A percentile compares a stretch with the other conserved stretches of the same genome.
Evolutionary conservation across 106 monocot species (phyloP).

Genomic region (Acorus calamus): DNA sequence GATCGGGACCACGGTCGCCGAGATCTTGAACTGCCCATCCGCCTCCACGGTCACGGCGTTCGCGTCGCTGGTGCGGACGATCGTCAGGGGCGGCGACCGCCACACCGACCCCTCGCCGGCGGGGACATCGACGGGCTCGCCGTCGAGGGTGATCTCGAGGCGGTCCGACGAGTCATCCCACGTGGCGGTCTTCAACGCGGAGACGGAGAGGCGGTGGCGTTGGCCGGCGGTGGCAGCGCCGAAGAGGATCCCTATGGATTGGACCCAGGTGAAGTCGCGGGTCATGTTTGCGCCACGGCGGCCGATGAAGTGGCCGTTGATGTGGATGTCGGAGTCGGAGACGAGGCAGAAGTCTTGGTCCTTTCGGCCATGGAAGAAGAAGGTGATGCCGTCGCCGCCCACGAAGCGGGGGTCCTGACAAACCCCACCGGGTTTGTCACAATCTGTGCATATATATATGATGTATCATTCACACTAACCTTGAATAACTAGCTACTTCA

Average conservation of each 20-base stretch:
- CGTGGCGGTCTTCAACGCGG: conserved; percentile 20
- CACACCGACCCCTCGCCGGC: conserved; percentile 7
- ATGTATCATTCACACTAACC: neutral
- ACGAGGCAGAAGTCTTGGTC: conserved; percentile 48
- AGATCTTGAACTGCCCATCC: conserved; percentile 4
- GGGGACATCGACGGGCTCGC: conserved; percentile 14
- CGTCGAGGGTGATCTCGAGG: conserved; percentile 29
- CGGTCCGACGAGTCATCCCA: conserved; percentile 42
- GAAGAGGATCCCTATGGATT: conserved; percentile 30
- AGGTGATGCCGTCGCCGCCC: conserved; percentile 45
- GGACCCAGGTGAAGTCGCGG: conserved; percentile 61
- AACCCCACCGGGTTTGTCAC: conserved; percentile 10
- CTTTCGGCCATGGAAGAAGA: conserved; percentile 44
- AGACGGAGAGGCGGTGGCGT: conserved; percentile 29
- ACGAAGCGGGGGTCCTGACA: conserved; percentile 45
- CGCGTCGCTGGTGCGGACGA: conserved; percentile 1
- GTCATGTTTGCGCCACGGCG: conserved; percentile 15
- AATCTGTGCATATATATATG: neutral
- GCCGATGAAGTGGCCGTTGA: conserved; percentile 65
- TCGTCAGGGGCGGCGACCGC: neutral
- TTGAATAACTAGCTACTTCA: too few relatives aligned
- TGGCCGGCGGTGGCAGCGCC: neutral
- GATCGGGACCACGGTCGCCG: conserved; percentile 13
- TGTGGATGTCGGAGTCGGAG: conserved; percentile 44
- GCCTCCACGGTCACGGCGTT: conserved; percentile 12